These are phyloP conservation scores for Cryphonectria carpinicola DNA, from an alignment of 2,329 filamentous ascomycete species.

Conservation along the genomic window DNA sequence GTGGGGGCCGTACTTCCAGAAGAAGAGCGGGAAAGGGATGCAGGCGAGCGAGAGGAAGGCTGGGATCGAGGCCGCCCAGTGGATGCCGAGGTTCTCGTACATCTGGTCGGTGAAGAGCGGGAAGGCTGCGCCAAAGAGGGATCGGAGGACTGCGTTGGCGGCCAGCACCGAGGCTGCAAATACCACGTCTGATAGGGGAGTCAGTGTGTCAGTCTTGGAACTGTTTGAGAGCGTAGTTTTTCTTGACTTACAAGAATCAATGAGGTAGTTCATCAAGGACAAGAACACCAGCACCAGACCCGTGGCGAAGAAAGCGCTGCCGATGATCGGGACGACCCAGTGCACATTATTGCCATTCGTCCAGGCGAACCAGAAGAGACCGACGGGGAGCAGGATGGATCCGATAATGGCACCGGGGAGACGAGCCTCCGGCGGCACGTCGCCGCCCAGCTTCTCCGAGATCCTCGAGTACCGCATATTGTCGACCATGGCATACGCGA, in stretches of 20 bases:
- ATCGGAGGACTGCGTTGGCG: slow-evolving; percentile 60
- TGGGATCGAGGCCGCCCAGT: slow-evolving; percentile 41
- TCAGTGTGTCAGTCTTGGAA: neutral
- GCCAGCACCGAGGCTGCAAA: slow-evolving; percentile 64
- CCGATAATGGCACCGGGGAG: slow-evolving; percentile 66
- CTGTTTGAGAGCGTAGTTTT: slow-evolving; percentile 31
- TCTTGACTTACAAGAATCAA: slow-evolving; percentile 46
- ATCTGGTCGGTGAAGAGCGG: slow-evolving; percentile 55
- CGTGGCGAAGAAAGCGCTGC: slow-evolving; percentile 40
- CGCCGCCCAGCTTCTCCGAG: slow-evolving; percentile 51
- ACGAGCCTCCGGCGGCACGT: slow-evolving; percentile 68
- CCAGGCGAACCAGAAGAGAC: slow-evolving; percentile 73
- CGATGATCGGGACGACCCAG: slow-evolving; percentile 50
- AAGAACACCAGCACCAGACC: slow-evolving; percentile 58
- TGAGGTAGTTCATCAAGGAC: slow-evolving; percentile 56
- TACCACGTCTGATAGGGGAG: slow-evolving; percentile 44
- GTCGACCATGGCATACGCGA: slow-evolving; percentile 58
- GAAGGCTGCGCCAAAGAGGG: slow-evolving; percentile 60
- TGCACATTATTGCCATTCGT: slow-evolving; percentile 59
- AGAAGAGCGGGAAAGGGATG: slow-evolving; percentile 44
- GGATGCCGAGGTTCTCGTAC: slow-evolving; percentile 27
- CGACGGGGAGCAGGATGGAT: slow-evolving; percentile 63
- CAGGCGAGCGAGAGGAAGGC: slow-evolving; percentile 45
- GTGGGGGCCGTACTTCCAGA: slow-evolving; percentile 43
- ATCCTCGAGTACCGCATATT: slow-evolving; percentile 57